Conservation (phyloP, 352 stramenopile species). For the Lagenidium giganteum region DNA sequence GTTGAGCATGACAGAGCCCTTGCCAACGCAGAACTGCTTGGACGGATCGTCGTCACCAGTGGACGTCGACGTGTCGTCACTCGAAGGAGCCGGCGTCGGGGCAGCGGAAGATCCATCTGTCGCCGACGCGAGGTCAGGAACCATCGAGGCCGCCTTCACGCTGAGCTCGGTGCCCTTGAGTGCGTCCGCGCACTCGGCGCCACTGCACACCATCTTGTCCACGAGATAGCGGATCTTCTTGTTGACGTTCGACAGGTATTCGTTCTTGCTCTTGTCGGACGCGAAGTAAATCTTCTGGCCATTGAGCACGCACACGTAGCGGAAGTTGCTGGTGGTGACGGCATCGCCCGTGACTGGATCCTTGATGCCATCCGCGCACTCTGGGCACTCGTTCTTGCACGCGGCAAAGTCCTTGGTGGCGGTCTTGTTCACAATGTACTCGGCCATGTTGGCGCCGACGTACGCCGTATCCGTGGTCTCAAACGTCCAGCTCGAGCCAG, state of each 20-base stretch:
- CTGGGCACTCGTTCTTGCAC: conserved; percentile 55
- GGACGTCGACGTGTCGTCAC: conserved; percentile 15
- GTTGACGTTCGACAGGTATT: conserved; percentile 61
- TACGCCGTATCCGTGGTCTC: conserved; percentile 67
- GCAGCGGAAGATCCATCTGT: no score
- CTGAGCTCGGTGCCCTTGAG: no score
- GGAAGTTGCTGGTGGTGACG: conserved; percentile 53
- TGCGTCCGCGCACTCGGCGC: conserved; percentile 46
- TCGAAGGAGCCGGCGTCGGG: conserved; percentile 15
- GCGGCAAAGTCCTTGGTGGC: no score
- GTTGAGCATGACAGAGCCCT: conserved; percentile 80
- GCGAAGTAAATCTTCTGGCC: conserved; percentile 86
- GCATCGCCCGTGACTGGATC: conserved; percentile 59
- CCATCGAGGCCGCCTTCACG: no score
- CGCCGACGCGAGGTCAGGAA: no score
- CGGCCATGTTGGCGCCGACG: conserved; percentile 64
- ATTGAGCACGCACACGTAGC: conserved; percentile 66
- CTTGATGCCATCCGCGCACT: conserved; percentile 37
- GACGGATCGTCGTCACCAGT: conserved; percentile 1
- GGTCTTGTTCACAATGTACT: no score
- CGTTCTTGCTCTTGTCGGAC: conserved; percentile 53
- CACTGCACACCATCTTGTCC: conserved; percentile 45
- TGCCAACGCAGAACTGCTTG: conserved; percentile 47
- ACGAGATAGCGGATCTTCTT: conserved; percentile 43
- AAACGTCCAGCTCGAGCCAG: no score